A percentile compares a stretch with the other conserved stretches of the same genome.
Conservation (phyloP, 352 stramenopile species). For the Peronosclerospora sorghi region DNA sequence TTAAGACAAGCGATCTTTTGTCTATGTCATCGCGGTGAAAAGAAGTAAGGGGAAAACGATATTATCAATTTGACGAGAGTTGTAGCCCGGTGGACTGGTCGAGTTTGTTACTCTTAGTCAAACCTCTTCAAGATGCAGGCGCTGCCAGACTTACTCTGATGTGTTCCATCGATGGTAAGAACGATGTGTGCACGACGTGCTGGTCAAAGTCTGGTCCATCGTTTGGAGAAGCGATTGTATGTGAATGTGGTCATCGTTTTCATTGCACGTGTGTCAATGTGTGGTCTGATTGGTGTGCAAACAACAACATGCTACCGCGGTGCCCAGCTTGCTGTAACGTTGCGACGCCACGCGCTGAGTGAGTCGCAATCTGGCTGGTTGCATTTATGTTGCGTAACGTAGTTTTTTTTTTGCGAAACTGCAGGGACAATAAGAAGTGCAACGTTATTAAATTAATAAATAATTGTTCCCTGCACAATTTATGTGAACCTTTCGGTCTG, state of each 20-base stretch:
- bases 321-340: constrained; percentile 15
- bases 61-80: constrained; percentile 10
- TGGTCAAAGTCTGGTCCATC: constrained; percentile 2
- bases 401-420: no score
- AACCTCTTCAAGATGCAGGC: neutral
- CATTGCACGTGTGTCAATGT: constrained; percentile 6
- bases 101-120: constrained; percentile 11
- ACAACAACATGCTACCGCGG: neutral
- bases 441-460: no score
- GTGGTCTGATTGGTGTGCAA: constrained; percentile 7
- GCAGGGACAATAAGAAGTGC: no score
- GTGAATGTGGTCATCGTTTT: constrained; percentile 10
- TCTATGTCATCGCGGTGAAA: constrained; percentile 17
- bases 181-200: constrained; percentile 9
- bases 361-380: no score
- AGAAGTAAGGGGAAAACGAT: constrained; percentile 4
- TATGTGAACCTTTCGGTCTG: no score
- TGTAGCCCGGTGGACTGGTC: constrained; percentile 4
- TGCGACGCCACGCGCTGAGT: no score
- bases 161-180: no score
- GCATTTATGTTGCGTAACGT: no score
- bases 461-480: no score
- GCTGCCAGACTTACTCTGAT: neutral
- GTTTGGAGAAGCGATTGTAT: neutral
- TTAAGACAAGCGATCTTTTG: neutral